Base-by-base conservation (phyloP, 768 basidiomycete genomes). In the Solioccasus polychromus region DNA sequence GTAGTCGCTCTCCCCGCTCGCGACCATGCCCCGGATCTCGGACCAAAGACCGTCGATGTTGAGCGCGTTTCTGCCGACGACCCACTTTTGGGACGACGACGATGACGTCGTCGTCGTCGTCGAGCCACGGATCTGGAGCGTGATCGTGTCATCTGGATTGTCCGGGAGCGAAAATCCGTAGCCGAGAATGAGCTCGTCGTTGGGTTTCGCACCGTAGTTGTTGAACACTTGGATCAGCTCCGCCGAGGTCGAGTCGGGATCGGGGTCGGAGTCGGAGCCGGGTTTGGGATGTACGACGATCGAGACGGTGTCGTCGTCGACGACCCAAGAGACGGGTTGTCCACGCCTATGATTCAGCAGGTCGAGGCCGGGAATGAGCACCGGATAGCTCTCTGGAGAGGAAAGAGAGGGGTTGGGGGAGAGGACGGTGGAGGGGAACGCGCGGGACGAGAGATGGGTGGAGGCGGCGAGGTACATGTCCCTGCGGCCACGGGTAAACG, bases 181-280 rank as follows among this genome's bases (percentile, higher is more conserved):
- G 5, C 89, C 92, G 4, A 97, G 75, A 36, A 97, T 80, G 35
- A 97, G 76, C 64, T 94, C 90, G 22, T 89, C 76, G 63, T 95
- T 94, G 1, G 91, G 82, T 61, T 96, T 96, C 0, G 83, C 78
- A 0, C 93, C 94, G 63, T 96, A 96, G 62, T 95, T 95, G 69
- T 93, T 95, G 69, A 85, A 82, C 17, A 94, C 69, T 61, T 60
- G 51, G 24, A 46, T 10, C 39, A 72, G 58, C 14, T 73, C 76
- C 1, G 72, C 0, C 6, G 32, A 19, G 8, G 68, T 0, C 69
- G 39, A 1, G 57, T 63, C 39, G 3, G 8, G 2, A 8, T 45
- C 42, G n/a, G 32, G 1, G 7, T 47, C 36, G n/a, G 40, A 51
- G n/a, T n/a, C n/a, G n/a, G n/a, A n/a, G n/a, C n/a, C 30, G 30